Base-by-base conservation (phyloP, 768 basidiomycete species). In the Bullera alba region DNA sequence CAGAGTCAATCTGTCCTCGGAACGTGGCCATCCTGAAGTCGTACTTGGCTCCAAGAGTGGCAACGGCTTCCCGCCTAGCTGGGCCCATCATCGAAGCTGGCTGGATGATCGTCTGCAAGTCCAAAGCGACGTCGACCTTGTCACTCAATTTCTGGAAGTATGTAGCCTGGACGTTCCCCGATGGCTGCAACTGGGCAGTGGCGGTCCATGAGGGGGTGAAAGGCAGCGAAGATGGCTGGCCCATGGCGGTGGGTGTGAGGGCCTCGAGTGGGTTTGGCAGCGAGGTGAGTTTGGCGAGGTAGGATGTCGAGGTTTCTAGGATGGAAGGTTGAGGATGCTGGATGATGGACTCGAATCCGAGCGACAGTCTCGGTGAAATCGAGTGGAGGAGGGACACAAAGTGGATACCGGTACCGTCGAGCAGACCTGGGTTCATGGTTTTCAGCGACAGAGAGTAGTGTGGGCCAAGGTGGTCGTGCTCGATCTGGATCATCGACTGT, bases 111-210 rank as follows among this genome's bases (percentile, higher is more conserved):
- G 92, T 73, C 69, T 89, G 83, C 51, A 99, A 74, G 62, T 97
- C 93, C 27, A 91, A 89, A 27, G 89, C 93, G n/a, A 92, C 90
- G 55, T 97, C 95, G 12, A 99, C 86, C 75, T 93, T 90, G 50
- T 93, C 88, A 71, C 85, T 85, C 53, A 99, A 75, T 70, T 88
- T 91, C 58, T 96, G 91, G 86, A 89, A 95, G 74, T 97, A 99
- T 7, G 89, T 92, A 25, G 91, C 82, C 73, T 91, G 86, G 22
- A 95, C 64, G 42, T 87, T 79, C 21, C 92, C 89, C 15, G 81
- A 77, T 15, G 84, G 80, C 70, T 91, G 89, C 12, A 92, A 56
- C 65, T 88, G 87, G 12, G 88, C 85, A 3, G 91, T 93, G n/a
- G 87, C 89, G 61, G 90, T 91, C 88, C 89, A 92, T 79, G 65